Percentiles rank a stretch among this genome's conserved stretches.
Evolutionary conservation across 2,329 filamentous ascomycete species (phyloP).

Genomic region (Huntiella omanensis): DNA sequence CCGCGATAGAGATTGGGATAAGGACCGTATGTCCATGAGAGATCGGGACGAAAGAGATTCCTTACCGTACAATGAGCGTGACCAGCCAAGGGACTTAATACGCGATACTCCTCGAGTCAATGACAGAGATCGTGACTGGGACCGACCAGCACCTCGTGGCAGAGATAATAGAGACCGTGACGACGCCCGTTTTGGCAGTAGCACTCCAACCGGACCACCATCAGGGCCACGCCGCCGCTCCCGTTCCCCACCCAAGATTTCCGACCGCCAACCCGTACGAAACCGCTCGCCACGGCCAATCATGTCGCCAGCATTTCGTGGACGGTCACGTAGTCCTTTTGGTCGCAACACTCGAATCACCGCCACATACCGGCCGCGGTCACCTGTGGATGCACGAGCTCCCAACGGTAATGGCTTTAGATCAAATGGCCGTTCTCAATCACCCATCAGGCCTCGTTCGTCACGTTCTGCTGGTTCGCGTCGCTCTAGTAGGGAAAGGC

Average conservation of each 20-base stretch:
- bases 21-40: constrained; percentile 13
- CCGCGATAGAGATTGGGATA: constrained; percentile 16
- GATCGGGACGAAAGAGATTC: constrained; percentile 10
- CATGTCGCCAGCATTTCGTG: constrained; percentile 4
- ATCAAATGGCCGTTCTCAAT: constrained; percentile 1
- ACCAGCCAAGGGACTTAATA: constrained; percentile 18
- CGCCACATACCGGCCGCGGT: constrained; percentile 6
- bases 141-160: constrained; percentile 20
- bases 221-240: constrained; percentile 24
- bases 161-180: constrained; percentile 14
- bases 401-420: constrained; percentile 2
- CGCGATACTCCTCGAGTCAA: constrained; percentile 10
- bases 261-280: constrained; percentile 4
- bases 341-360: constrained; percentile 7
- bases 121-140: constrained; percentile 15
- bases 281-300: constrained; percentile 1
- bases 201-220: background rate
- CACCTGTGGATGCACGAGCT: constrained; percentile 1
- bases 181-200: constrained; percentile 15
- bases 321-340: constrained; percentile 8
- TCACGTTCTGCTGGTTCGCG: constrained; percentile 35
- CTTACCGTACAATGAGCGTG: constrained; percentile 10
- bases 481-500: constrained; percentile 26
- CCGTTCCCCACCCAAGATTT: constrained; percentile 29
- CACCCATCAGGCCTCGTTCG: constrained; percentile 21